phyloP scores from a whole-genome alignment of 225 moss, liverwort and hornwort species.

The Anthoceros angustus region DNA sequence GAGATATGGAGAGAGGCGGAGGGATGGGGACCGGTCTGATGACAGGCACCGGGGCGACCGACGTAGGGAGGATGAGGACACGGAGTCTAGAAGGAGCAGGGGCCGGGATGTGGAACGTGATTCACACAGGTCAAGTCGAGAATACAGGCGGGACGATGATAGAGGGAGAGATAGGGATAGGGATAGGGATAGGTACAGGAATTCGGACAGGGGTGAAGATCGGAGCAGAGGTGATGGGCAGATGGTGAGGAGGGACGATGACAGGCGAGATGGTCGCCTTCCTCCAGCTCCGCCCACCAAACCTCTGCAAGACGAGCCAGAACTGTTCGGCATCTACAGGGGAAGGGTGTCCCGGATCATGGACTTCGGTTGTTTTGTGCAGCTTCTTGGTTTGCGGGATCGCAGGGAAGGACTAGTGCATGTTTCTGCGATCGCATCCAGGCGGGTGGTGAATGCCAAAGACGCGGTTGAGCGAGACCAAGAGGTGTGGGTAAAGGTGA shows the following conservation, averaged over 20 bases:
- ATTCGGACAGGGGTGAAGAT: not conserved
- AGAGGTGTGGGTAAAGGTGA: conserved; percentile 94
- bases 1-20: conserved; percentile 16
- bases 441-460: conserved; percentile 76
- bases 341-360: conserved; percentile 81
- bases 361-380: conserved; percentile 95
- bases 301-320: conserved; percentile 51
- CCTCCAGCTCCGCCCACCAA: conserved; percentile 10
- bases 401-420: conserved; percentile 82
- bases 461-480: conserved; percentile 94
- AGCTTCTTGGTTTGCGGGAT: conserved; percentile 62
- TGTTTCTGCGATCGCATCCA: conserved; percentile 68
- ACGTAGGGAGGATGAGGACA: conserved; percentile 10
- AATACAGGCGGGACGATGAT: conserved; percentile 23
- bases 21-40: conserved; percentile 26
- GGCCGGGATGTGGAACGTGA: conserved; percentile 17
- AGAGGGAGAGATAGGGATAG: conserved; percentile 18
- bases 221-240: conserved; percentile 3
- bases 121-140: conserved; percentile 19
- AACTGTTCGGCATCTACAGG: conserved; percentile 63
- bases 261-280: conserved; percentile 4
- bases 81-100: conserved; percentile 10
- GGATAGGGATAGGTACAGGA: conserved; percentile 11
- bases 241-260: conserved; percentile 13
- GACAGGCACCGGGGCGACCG: conserved; percentile 7